phyloP scores from a whole-genome alignment of 2,329 filamentous ascomycete genomes.

The Aspergillus sp. region DNA sequence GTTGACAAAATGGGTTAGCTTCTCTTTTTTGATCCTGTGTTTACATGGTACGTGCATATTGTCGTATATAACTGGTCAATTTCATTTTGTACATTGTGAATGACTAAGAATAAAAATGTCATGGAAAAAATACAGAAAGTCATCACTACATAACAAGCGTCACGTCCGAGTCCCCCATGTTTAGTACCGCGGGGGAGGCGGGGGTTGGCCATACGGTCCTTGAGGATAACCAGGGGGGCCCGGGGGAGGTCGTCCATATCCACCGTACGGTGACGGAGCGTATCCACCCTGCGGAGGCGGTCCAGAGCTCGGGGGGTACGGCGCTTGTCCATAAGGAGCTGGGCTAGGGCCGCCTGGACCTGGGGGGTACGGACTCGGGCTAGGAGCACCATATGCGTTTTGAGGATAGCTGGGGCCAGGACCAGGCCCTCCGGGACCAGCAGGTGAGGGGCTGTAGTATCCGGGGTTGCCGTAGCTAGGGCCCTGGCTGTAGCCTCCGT shows the following conservation, averaged over 20 bases:
- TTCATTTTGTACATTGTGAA: background rate
- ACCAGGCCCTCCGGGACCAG: slow-evolving; percentile 16
- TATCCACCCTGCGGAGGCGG: slow-evolving; percentile 1
- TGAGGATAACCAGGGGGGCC: slow-evolving; percentile 14
- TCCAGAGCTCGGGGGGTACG: slow-evolving; percentile 8
- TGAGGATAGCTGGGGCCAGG: slow-evolving; percentile 1
- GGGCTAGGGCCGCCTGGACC: slow-evolving; percentile 16
- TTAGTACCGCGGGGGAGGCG: slow-evolving; percentile 20
- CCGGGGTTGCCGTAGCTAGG: slow-evolving; percentile 13
- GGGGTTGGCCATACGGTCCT: slow-evolving; percentile 15
- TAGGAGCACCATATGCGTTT: background rate
- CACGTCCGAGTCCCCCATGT: background rate
- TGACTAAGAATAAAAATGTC: background rate
- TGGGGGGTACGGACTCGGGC: slow-evolving; percentile 10
- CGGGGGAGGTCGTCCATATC: slow-evolving; percentile 16
- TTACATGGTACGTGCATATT: background rate
- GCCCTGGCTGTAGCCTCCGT: slow-evolving; percentile 22
- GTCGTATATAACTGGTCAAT: background rate
- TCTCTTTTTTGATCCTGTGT: background rate
- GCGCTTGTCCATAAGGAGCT: slow-evolving; percentile 4
- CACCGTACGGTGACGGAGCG: slow-evolving; percentile 14
- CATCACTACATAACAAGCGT: background rate
- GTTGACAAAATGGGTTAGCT: slow-evolving; percentile 19
- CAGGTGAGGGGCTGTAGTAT: slow-evolving; percentile 17
- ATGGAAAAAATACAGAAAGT: background rate